Evolutionary conservation across 805 yeast genomes (phyloP).

Genomic region (Barnettozyma salicaria): DNA sequence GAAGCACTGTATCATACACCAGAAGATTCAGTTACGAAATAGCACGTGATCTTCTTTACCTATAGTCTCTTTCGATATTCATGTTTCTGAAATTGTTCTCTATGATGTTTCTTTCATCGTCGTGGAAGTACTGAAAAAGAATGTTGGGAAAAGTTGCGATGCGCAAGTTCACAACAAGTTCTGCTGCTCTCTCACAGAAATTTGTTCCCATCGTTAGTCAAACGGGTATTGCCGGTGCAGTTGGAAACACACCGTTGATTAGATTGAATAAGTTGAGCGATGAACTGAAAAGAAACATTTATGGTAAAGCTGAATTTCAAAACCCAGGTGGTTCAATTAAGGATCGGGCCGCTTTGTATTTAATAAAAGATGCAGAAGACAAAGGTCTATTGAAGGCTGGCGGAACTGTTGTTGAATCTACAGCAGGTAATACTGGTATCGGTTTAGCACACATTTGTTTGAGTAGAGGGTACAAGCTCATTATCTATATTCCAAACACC

Average conservation of each 20-base stretch:
- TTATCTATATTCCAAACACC: constrained; percentile 88
- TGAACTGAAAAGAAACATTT: constrained; percentile 64
- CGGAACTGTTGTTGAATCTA: constrained; percentile 87
- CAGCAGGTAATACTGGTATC: constrained; percentile 96
- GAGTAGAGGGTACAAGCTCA: constrained; percentile 75
- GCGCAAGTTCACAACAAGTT: constrained; percentile 12
- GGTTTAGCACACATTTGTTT: constrained; percentile 82
- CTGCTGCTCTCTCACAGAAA: constrained; percentile 3
- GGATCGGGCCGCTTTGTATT: constrained; percentile 80
- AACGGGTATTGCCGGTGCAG: constrained; percentile 71
- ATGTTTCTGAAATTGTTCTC: too few relatives aligned
- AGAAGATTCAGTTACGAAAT: constrained; percentile 2
- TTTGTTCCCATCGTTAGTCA: constrained; percentile 53
- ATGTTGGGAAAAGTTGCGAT: constrained; percentile 12
- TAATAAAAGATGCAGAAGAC: constrained; percentile 73
- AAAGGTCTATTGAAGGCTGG: constrained; percentile 62
- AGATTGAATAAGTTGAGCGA: constrained; percentile 50
- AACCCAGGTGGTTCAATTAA: constrained; percentile 93
- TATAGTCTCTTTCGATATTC: too few relatives aligned
- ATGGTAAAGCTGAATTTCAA: constrained; percentile 88
- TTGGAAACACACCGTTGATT: constrained; percentile 90
- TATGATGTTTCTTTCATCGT: too few relatives aligned
- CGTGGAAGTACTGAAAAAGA: too few relatives aligned
- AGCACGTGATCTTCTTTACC: constrained; percentile 6
- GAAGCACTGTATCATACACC: not conserved